Evolutionary conservation across 2,329 filamentous ascomycete species (phyloP).

Genomic region (Sporothrix pallida): DNA sequence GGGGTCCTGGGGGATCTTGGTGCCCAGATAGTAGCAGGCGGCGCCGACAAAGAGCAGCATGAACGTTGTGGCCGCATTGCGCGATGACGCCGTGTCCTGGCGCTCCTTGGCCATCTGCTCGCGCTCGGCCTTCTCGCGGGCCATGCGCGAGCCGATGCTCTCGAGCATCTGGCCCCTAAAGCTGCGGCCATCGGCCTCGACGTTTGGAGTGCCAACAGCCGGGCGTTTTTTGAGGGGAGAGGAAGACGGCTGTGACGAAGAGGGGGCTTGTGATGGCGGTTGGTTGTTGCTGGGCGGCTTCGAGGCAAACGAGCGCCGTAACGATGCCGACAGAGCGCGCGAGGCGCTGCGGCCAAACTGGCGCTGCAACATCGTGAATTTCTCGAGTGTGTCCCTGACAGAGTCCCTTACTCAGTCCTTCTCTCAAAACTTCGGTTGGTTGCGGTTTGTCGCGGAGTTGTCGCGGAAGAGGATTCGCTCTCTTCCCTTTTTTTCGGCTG

Average conservation of each 20-base stretch:
- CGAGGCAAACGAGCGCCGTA: constrained; percentile 33
- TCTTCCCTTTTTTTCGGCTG: background rate
- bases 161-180: constrained; percentile 63
- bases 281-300: constrained; percentile 32
- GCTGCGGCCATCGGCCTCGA: constrained; percentile 38
- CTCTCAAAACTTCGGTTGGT: background rate
- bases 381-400: no score
- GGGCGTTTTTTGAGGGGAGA: background rate
- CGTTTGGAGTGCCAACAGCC: background rate
- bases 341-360: constrained; percentile 27
- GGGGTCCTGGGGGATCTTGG: constrained; percentile 57
- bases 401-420: no score
- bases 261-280: constrained; percentile 1
- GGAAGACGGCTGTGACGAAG: background rate
- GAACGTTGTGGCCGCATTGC: constrained; percentile 55
- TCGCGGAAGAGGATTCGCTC: constrained; percentile 9
- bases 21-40: constrained; percentile 65
- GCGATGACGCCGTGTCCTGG: constrained; percentile 47
- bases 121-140: constrained; percentile 55
- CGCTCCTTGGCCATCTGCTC: constrained; percentile 51
- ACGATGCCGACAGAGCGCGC: constrained; percentile 17
- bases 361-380: constrained; percentile 28
- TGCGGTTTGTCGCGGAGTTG: background rate
- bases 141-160: constrained; percentile 57
- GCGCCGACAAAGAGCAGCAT: constrained; percentile 59